These are phyloP conservation scores for Phaffomyces antillensis DNA, from an alignment of 805 yeast species.

Conservation along the genomic window DNA sequence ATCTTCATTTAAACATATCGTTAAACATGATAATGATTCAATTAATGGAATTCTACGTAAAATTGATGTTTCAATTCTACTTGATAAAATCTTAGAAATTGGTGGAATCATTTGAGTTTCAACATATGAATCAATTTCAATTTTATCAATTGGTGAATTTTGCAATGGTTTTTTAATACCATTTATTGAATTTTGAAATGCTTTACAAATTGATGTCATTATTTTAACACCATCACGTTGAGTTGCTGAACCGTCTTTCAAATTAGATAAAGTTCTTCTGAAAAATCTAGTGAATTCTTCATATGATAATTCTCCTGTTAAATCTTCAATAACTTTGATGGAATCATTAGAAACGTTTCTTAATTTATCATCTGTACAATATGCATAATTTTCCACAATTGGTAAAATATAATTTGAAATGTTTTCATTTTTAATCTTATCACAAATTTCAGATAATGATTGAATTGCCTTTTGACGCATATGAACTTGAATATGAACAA, in stretches of 20 bases:
- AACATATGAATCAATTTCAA: constrained; percentile 40
- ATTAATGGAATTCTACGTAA: constrained; percentile 71
- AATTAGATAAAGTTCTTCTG: constrained; percentile 52
- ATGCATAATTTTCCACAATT: constrained; percentile 73
- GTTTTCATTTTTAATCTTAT: constrained; percentile 42
- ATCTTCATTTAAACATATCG: constrained; percentile 54
- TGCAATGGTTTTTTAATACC: constrained; percentile 15
- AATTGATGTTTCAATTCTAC: constrained; percentile 73
- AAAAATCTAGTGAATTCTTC: constrained; percentile 73
- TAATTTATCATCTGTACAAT: constrained; percentile 48
- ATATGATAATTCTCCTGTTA: constrained; percentile 61
- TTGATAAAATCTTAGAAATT: constrained; percentile 49
- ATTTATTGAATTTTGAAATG: constrained; percentile 34
- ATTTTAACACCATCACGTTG: constrained; percentile 54
- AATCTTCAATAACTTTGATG: constrained; percentile 48
- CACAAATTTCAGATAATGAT: constrained; percentile 45
- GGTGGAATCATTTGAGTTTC: constrained; percentile 54
- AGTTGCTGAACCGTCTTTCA: constrained; percentile 39
- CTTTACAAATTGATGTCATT: constrained; percentile 47
- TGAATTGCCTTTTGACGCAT: constrained; percentile 81
- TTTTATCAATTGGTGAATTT: constrained; percentile 31
- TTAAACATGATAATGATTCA: constrained; percentile 66
- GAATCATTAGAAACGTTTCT: constrained; percentile 64
- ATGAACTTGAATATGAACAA: constrained; percentile 77
- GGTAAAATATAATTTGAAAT: constrained; percentile 82